phyloP scores from a whole-genome alignment of 371 early-diverging fungal species.

The Blakeslea trispora region DNA sequence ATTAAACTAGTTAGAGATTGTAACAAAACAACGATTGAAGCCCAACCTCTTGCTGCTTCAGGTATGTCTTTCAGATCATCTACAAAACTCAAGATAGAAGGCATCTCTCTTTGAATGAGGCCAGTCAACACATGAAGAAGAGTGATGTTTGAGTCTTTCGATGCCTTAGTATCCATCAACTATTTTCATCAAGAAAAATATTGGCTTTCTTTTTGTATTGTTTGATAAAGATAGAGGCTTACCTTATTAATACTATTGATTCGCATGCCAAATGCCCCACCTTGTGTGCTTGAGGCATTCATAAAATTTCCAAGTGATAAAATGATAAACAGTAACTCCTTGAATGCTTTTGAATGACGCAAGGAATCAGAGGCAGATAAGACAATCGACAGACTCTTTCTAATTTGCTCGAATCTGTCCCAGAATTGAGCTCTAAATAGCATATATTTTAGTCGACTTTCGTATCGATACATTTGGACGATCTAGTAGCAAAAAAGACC shows the following conservation, averaged over 20 bases:
- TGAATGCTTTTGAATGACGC: conserved; percentile 40
- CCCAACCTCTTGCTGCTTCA: conserved; percentile 45
- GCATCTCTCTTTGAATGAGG: conserved; percentile 53
- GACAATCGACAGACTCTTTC: conserved; percentile 45
- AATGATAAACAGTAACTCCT: conserved; percentile 51
- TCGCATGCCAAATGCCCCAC: conserved; percentile 62
- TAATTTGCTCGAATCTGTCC: conserved; percentile 48
- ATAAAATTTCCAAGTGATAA: conserved; percentile 62
- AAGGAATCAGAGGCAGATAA: conserved; percentile 48
- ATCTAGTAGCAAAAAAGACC: conserved; percentile 27
- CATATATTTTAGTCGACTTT: conserved; percentile 50
- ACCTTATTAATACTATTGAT: conserved; percentile 58
- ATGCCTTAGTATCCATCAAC: conserved; percentile 57
- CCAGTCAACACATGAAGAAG: conserved; percentile 51
- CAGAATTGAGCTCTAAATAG: conserved; percentile 50
- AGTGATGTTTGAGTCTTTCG: conserved; percentile 37
- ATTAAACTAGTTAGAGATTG: not conserved
- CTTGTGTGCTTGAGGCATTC: conserved; percentile 59
- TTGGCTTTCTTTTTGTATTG: too few species aligned
- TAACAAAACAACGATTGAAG: not conserved
- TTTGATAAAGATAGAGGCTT: conserved; percentile 6
- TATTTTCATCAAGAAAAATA: too few species aligned
- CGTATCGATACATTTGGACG: conserved; percentile 51
- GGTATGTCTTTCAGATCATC: conserved; percentile 44
- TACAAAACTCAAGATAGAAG: conserved; percentile 39